Base-by-base conservation (phyloP, 768 basidiomycete genomes). In the Pleurotus tuoliensis region DNA sequence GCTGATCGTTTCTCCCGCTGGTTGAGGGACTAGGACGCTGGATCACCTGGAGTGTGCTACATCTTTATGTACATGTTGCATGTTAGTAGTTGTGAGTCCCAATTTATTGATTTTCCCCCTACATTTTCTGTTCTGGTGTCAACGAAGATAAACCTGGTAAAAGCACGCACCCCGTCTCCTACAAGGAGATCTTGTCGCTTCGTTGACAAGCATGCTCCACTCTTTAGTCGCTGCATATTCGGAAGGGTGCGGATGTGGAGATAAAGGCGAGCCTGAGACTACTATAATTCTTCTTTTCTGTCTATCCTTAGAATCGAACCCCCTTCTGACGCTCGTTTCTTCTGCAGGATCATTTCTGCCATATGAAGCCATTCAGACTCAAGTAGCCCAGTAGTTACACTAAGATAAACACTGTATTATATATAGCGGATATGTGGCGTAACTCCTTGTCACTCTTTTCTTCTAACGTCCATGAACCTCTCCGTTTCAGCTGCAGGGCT, bases 231-330 rank as follows among this genome's bases (percentile, higher is more conserved):
- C 11, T 34, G 30, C 30, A 34, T 9, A 34, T 34, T 11, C 9
- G 11, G 30, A 8, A 64, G 88, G 90, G 79, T 83, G 86, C 73
- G 85, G 61, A 73, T 90, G 90, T 76, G 75, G 89, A 87, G 64
- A 71, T 80, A 77, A 92, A 92, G 90, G 90, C 90, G 90, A 92
- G 90, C 82, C 90, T 88, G 90, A 92, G 86, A 72, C 72, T 61
- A 59, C 9, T 34, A 34, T 34, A 9, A 11, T 2, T 34, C 11
- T 34, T 34, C 30, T 34, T 34, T 34, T 34, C 4, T 34, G 9
- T 34, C 11, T 30, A 3, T 30, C 30, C 9, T 9, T 34, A 9
- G 30, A 34, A 34, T 34, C 2, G 30, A 34, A 34, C 4, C 30
- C 3, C 30, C 30, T 34, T 34, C 30, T 34, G 30, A 34, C 30